Base-by-base conservation (phyloP, 139 green algal species). In the Trebouxia sp. region DNA sequence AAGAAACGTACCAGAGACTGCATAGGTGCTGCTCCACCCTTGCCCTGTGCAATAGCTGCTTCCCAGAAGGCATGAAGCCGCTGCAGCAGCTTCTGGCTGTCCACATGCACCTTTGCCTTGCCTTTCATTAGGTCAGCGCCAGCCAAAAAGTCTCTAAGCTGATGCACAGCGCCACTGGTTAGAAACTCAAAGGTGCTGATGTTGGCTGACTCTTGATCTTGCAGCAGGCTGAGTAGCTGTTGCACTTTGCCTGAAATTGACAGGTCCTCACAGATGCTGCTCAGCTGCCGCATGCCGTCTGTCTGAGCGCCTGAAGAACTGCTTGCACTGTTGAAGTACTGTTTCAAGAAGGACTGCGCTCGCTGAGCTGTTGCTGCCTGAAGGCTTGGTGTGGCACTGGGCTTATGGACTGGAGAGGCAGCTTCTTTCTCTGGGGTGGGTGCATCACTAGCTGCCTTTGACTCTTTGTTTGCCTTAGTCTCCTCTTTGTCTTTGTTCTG, bases 171-270 rank as follows among this genome's bases (percentile, higher is more conserved):
- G 0, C 94, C 94, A 67, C 91, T 96, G 82, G 81, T 92, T 6
- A 98, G 69, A 78, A 99, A 90, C 91, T 99, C 96, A 88, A 98
- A 98, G 14, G 94, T 95, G 22, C 89, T 95, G n/a, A 98, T 80
- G 42, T 78, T 81, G 83, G 41, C 72, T 28, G 45, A 53, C 43
- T 80, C 84, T 14, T 76, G 78, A 42, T 81, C 80, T 32, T 80
- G 76, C 53, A 91, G 81, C 39, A 78, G 72, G 0, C 56, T 65
- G 76, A 95, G 81, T 47, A 96, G 75, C 45, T 83, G 80, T 56
- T 55, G 26, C 26, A 88, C 38, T 14, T 83, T 85, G 2, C 48
- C 79, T 0, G 66, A 66, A 14, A 66, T 26, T 17, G 55, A 51
- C 80, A 93, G 83, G 32, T 62, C 39, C 6, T 28, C 43, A 70